Base-by-base conservation (phyloP, 805 yeast species). In the Candida caryicola region DNA sequence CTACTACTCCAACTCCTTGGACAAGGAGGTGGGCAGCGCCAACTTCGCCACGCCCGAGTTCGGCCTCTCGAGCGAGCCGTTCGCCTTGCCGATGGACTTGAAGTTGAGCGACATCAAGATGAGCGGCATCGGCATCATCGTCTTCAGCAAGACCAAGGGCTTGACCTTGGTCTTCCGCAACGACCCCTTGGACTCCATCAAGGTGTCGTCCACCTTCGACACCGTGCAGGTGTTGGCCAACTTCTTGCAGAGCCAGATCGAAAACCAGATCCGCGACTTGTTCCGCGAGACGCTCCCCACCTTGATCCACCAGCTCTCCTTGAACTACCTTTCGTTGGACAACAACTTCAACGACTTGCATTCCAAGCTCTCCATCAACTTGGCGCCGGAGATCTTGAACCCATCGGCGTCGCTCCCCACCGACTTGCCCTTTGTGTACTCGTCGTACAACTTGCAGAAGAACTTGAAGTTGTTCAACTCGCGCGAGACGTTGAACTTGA, bases 221-320 rank as follows among this genome's bases (percentile, higher is more conserved):
- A 77, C 81, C 29, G 83, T 88, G 31, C 84, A 83, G 35, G 89
- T 89, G 1, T 77, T 88, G 50, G 93, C 95, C n/a, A 75, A 79
- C 41, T 85, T 86, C 49, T 62, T 88, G 44, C 95, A 88, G 55
- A 75, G 76, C 32, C 93, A 87, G 55, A 88, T 88, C 43, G 95
- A 88, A 55, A 74, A 70, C 37, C 93, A 85, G 57, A 81, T 88
- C 23, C 66, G 95, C 37, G 86, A 82, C 36, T 66, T 88, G 44
- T 88, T 88, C 62, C 71, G 93, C 44, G 96, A 88, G 55, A 83
- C 87, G 36, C 70, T 88, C 37, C 96, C 96, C 2, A 79, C 87
- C 8, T 77, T 87, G 32, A 70, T 88, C 36, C 90, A 88, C 61
- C 78, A 82, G 50, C 72, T 86, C 40, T 79, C 88, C 25, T 77